A percentile compares a stretch with the other conserved stretches of the same genome.
Conservation (phyloP, 805 yeast species). For the Candida andamanensis region DNA sequence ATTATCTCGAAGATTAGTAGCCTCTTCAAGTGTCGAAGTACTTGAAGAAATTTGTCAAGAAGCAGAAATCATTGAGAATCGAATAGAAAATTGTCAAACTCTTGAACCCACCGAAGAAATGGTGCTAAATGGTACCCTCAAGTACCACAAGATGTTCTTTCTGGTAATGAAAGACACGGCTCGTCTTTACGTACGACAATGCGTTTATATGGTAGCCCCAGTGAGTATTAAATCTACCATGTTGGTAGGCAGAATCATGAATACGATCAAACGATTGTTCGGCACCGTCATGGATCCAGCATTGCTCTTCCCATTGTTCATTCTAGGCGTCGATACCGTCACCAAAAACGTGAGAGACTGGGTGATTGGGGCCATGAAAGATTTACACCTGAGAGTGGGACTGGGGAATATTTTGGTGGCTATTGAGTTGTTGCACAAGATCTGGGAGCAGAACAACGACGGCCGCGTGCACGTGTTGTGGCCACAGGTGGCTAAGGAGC, state of each 20-base stretch:
- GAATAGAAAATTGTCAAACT: slow-evolving; percentile 1
- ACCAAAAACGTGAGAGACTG: neutral
- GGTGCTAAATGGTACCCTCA: neutral
- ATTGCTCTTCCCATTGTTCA: slow-evolving; percentile 3
- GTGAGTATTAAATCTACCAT: slow-evolving; percentile 1
- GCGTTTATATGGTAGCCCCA: slow-evolving; percentile 2
- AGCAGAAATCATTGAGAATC: neutral
- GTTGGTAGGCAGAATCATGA: slow-evolving; percentile 1
- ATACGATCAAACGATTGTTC: neutral
- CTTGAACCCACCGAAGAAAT: slow-evolving; percentile 2
- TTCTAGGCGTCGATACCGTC: slow-evolving; percentile 3
- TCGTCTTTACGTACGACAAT: slow-evolving; percentile 1
- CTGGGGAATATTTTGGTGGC: slow-evolving; percentile 3
- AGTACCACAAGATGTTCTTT: neutral
- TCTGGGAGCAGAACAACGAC: slow-evolving; percentile 2
- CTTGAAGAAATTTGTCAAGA: neutral
- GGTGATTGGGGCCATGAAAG: slow-evolving; percentile 1
- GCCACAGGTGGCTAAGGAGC: slow-evolving; percentile 3
- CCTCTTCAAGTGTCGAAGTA: neutral
- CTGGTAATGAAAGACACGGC: slow-evolving; percentile 2
- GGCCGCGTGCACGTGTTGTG: slow-evolving; percentile 1
- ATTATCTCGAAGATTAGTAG: neutral
- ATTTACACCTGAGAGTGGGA: slow-evolving; percentile 1
- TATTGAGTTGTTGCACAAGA: neutral
- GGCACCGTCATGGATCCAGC: slow-evolving; percentile 2